Conservation (phyloP, 352 stramenopile genomes). For the Pythium myriotylum region DNA sequence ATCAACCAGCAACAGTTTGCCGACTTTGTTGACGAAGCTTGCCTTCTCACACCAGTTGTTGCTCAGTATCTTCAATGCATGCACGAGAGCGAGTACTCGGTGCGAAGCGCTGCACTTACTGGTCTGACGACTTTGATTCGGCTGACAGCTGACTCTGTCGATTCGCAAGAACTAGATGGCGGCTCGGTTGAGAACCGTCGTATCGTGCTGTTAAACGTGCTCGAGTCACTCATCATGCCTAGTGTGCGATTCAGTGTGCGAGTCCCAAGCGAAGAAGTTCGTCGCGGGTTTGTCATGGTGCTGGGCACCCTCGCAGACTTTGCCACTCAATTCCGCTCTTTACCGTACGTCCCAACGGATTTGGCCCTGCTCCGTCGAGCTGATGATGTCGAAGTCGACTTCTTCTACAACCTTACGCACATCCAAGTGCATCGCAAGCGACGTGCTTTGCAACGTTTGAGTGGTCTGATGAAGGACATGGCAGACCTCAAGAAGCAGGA, state of each 20-base stretch:
- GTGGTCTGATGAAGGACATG: slow-evolving; percentile 86
- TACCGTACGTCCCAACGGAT: slow-evolving; percentile 71
- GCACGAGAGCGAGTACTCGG: slow-evolving; percentile 84
- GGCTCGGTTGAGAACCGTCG: slow-evolving; percentile 8
- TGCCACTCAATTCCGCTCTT: slow-evolving; percentile 35
- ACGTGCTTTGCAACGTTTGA: slow-evolving; percentile 90
- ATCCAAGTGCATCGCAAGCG: slow-evolving; percentile 97
- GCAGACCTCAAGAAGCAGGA: slow-evolving; percentile 42
- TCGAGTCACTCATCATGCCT: slow-evolving; percentile 90
- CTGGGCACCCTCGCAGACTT: slow-evolving; percentile 70
- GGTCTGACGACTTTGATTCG: slow-evolving; percentile 58
- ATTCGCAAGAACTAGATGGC: slow-evolving; percentile 24
- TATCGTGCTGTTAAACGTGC: slow-evolving; percentile 60
- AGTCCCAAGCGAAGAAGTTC: slow-evolving; percentile 69
- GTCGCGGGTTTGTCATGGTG: slow-evolving; percentile 86
- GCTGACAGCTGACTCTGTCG: slow-evolving; percentile 36
- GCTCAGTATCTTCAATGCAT: slow-evolving; percentile 83
- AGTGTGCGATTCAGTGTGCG: slow-evolving; percentile 84
- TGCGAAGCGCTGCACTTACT: slow-evolving; percentile 71
- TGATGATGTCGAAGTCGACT: slow-evolving; percentile 95
- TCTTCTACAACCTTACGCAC: slow-evolving; percentile 99
- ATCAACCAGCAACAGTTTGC: slow-evolving; percentile 69
- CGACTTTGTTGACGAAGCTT: slow-evolving; percentile 56
- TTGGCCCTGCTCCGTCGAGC: slow-evolving; percentile 70
- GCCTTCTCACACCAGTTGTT: slow-evolving; percentile 74